Evolutionary conservation across 179 eudicot genomes (phyloP), one percentile per base, ranked within the genome.

Genomic region (Silene noctiflora): DNA sequence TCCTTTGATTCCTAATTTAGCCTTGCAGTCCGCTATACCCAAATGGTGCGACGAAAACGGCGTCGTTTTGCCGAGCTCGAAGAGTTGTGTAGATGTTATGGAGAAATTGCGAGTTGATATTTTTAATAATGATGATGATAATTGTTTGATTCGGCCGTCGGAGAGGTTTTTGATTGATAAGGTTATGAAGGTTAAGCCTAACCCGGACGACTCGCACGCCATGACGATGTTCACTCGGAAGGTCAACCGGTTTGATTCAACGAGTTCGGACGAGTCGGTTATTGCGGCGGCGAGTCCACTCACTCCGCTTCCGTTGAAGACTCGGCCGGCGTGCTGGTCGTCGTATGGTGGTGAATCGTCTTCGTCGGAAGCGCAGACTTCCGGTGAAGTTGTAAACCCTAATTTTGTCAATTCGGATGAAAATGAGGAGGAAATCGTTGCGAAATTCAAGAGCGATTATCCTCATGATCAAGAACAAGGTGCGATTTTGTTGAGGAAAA

Each of bases 251-350:
- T 51, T 51, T 6, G 58, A 51, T 19, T 51, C 58, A 11, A 51
- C 58, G 58, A 51, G 58, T 51, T 51, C 58, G 0, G 58, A 51
- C 19, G 58, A 51, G 58, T 51, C 58, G 0, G 58, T 51, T 51
- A 13, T 51, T 51, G 58, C 58, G 17, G 58, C 58, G 58, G 58
- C 58, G 58, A 51, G 78, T 24, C 86, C 84, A 24, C 63, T 73
- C 4, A 87, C 94, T 58, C 76, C 90, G 60, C 81, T 91, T 0
- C 95, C 91, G 25, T 90, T 95, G 20, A 72, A 89, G 0, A 92
- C 96, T 0, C 86, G 93, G 1, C 96, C 97, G 13, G 77, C 88
- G 3, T 92, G 98, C 69, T 86, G 80, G 74, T 94, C 97, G 1
- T 79, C 87, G 14, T 77, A 86, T 11, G 48, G 80, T 10, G 48